A percentile compares a stretch with the other conserved stretches of the same genome.
Conservation (phyloP, 192 early-diverging fungal genomes). For the Polychytrium aggregatum region DNA sequence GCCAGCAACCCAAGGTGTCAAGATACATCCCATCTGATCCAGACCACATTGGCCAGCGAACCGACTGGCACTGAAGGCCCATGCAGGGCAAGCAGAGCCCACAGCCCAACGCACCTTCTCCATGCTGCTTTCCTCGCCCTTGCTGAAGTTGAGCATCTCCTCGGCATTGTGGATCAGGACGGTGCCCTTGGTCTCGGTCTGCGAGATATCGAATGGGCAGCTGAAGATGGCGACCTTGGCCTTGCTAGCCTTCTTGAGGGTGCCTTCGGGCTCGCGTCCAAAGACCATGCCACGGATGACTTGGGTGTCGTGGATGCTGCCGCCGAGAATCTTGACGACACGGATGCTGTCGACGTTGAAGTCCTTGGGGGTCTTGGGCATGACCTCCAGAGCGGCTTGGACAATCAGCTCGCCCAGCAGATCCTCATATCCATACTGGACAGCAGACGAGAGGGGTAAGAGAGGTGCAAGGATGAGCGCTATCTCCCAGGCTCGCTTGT, state of each 20-base stretch:
- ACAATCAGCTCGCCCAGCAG: slow-evolving; percentile 69
- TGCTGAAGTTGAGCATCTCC: slow-evolving; percentile 94
- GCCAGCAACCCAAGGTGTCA: neutral
- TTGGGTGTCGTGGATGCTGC: slow-evolving; percentile 71
- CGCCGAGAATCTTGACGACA: slow-evolving; percentile 95
- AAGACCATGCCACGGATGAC: slow-evolving; percentile 97
- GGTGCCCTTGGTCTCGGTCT: slow-evolving; percentile 98
- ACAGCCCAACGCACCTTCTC: too few species aligned
- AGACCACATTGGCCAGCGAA: neutral
- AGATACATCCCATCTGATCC: neutral
- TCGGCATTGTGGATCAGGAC: slow-evolving; percentile 91
- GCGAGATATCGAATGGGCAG: slow-evolving; percentile 81
- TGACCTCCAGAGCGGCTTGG: slow-evolving; percentile 72
- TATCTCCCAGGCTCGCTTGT: too few species aligned
- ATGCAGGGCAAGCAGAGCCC: neutral
- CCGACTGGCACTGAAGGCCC: too few species aligned
- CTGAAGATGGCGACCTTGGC: slow-evolving; percentile 93
- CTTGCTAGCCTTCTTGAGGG: slow-evolving; percentile 51
- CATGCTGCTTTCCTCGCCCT: slow-evolving; percentile 88
- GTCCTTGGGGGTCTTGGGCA: slow-evolving; percentile 76
- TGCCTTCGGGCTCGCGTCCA: slow-evolving; percentile 80
- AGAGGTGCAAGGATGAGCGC: too few species aligned
- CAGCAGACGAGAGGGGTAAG: too few species aligned
- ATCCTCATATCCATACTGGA: slow-evolving; percentile 88
- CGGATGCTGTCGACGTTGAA: slow-evolving; percentile 95